A percentile compares a stretch with the other conserved stretches of the same genome.
Evolutionary conservation across 495 filamentous ascomycete species (phyloP).

Genomic region (Hypoxylon cercidicola): DNA sequence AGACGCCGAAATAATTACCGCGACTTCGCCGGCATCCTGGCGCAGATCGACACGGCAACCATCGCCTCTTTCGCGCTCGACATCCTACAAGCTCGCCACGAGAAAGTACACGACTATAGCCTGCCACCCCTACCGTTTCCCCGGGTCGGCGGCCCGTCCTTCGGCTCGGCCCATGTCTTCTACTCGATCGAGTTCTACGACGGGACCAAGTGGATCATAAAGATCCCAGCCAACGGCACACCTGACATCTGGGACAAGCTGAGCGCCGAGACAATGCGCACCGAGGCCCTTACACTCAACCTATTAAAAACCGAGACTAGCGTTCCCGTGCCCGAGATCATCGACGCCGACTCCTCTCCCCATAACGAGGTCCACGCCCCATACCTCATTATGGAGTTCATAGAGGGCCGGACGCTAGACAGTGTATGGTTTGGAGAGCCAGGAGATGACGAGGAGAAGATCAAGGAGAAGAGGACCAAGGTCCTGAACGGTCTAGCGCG

Average conservation of each 20-base stretch:
- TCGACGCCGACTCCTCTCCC: constrained; percentile 33
- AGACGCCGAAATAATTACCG: constrained; percentile 5
- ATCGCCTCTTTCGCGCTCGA: constrained; percentile 26
- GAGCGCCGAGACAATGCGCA: constrained; percentile 27
- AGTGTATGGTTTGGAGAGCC: constrained; percentile 29
- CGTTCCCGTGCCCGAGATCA: constrained; percentile 38
- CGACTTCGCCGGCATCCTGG: constrained; percentile 32
- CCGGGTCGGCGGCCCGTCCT: constrained; percentile 20
- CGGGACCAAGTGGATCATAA: constrained; percentile 32
- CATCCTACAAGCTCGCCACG: constrained; percentile 25
- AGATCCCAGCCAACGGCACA: constrained; percentile 38
- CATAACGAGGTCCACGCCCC: constrained; percentile 36
- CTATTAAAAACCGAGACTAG: constrained; percentile 27
- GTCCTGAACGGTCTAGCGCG: constrained; percentile 23
- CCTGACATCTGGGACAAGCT: constrained; percentile 33
- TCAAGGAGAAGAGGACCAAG: constrained; percentile 15
- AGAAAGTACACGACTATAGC: not conserved
- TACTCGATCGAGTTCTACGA: constrained; percentile 26
- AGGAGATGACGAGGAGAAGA: not conserved
- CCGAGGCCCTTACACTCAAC: constrained; percentile 34
- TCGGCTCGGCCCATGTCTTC: constrained; percentile 40
- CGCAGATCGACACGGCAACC: constrained; percentile 29
- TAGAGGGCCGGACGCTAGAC: constrained; percentile 34
- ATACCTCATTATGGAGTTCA: constrained; percentile 40
- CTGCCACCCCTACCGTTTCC: constrained; percentile 23